Evolutionary conservation across 2,329 filamentous ascomycete genomes (phyloP), one percentile per base, ranked within the genome.

Genomic region (Rugonectria rugulosa): DNA sequence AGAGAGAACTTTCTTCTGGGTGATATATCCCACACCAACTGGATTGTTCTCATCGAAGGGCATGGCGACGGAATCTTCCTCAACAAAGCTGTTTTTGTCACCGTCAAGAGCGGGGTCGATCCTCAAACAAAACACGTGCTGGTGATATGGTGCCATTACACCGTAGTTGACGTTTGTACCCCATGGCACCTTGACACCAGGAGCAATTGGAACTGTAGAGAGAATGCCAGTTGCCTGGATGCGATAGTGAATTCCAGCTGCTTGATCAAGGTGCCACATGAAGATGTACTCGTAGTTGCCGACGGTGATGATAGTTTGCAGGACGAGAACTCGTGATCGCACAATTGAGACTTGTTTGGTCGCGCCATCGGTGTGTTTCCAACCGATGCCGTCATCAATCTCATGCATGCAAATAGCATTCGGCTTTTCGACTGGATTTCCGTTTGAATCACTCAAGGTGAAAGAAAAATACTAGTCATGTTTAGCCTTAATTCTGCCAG

Each of bases 311-410:
- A 90, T 87, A 63, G 82, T 87, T 67, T 90, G 87, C 2, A 90
- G 70, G 0, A 90, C 85, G 7, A 91, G 77, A 63, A 88, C 81
- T 3, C 88, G 79, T 44, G 80, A 76, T 8, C 88, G 78, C 3
- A 82, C 81, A 1, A 89, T 82, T 0, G 84, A 82, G 0, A 85
- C 84, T 17, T 83, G 77, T 8, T 78, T 77, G 0, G 85, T 89
- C 14, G 86, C 79, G 71, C 79, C 87, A 72, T 90, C 89, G 6
- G 86, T 81, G 71, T 90, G 88, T 70, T 90, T 90, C 86, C 86
- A 90, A n/a, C 82, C 79, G 40, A 91, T 87, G 2, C 88, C 88
- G 48, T 84, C 82, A 63, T 91, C 88, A 65, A 88, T 81, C 70
- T 91, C 88, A 65, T 91, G 88, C 5, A 90, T 75, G 56, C 88